Evolutionary conservation across 2,329 filamentous ascomycete genomes (phyloP), one percentile per base, ranked within the genome.

Genomic region (Coniella lustricola): DNA sequence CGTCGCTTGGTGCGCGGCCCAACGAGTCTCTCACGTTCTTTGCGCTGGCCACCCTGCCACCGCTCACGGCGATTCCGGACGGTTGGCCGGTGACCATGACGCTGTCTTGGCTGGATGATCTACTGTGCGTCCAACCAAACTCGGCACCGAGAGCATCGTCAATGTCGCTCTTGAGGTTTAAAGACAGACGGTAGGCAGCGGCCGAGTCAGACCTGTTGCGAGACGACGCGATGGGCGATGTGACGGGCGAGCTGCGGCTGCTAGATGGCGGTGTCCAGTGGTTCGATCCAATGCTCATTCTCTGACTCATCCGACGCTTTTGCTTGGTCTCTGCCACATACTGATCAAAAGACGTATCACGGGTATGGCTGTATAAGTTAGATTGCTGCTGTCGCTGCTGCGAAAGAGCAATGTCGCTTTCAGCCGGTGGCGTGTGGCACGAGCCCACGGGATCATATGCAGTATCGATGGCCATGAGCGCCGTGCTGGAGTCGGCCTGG

Each of bases 141-240:
- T 66, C 66, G 14, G 49, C 46, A 7, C 56, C 55, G 29, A 67
- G 56, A n/a, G 62, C 63, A 13, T 57, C 55, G 50, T 67, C 63
- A 18, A 67, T 44, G 53, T 55, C 52, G 25, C 46, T 44, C 55
- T 63, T 57, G 47, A 53, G 54, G 20, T 54, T 51, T 20, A 52
- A 37, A 18, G 48, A 42, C 34, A 53, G 39, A 7, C 35, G 44
- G 36, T 46, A 46, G 14, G 44, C 44, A 5, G 44, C 44, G 12
- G 37, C 18, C 14, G 44, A 46, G 35, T 40, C 25, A 14, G 46
- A 44, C 25, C 13, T 37, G 48, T 36, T 50, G 50, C 45, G 47
- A n/a, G n/a, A n/a, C 14, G 48, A 57, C 40, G 52, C 14, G 5
- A 33, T 10, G 14, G 40, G 38, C 5, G 40, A 18, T 25, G 35